Evolutionary conservation across 2,329 filamentous ascomycete species (phyloP).

Genomic region (Epichloe elymi): DNA sequence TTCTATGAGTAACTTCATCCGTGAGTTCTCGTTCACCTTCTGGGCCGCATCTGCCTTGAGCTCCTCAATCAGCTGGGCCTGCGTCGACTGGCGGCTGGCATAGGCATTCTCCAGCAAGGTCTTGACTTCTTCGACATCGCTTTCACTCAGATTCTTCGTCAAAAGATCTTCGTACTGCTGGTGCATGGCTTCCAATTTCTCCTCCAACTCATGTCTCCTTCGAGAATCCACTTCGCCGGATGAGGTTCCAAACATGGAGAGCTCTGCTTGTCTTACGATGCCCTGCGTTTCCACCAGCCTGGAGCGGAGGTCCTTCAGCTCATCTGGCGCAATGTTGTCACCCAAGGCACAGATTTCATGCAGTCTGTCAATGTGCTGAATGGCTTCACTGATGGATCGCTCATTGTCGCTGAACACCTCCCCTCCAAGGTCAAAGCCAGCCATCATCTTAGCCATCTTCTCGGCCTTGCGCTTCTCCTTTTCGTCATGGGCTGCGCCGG

Average conservation of each 20-base stretch:
- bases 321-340: slow-evolving; percentile 68
- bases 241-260: slow-evolving; percentile 62
- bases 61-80: slow-evolving; percentile 61
- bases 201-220: slow-evolving; percentile 63
- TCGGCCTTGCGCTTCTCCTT: slow-evolving; percentile 99
- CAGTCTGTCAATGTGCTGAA: slow-evolving; percentile 69
- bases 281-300: slow-evolving; percentile 82
- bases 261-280: slow-evolving; percentile 82
- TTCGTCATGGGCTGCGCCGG: slow-evolving; percentile 76
- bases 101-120: slow-evolving; percentile 65
- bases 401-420: slow-evolving; percentile 94
- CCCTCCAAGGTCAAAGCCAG: slow-evolving; percentile 89
- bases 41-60: slow-evolving; percentile 63
- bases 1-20: slow-evolving; percentile 68
- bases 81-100: slow-evolving; percentile 58
- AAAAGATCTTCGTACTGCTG: slow-evolving; percentile 75
- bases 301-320: slow-evolving; percentile 62
- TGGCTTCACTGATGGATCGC: slow-evolving; percentile 66
- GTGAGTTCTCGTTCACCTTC: slow-evolving; percentile 69
- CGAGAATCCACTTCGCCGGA: slow-evolving; percentile 52
- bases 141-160: slow-evolving; percentile 62
- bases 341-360: slow-evolving; percentile 65
- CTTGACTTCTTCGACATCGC: slow-evolving; percentile 77
- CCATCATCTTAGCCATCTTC: slow-evolving; percentile 99
- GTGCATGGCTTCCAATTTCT: slow-evolving; percentile 60